Base-by-base conservation (phyloP, 345 rosid species). In the Euclidium syriacum region DNA sequence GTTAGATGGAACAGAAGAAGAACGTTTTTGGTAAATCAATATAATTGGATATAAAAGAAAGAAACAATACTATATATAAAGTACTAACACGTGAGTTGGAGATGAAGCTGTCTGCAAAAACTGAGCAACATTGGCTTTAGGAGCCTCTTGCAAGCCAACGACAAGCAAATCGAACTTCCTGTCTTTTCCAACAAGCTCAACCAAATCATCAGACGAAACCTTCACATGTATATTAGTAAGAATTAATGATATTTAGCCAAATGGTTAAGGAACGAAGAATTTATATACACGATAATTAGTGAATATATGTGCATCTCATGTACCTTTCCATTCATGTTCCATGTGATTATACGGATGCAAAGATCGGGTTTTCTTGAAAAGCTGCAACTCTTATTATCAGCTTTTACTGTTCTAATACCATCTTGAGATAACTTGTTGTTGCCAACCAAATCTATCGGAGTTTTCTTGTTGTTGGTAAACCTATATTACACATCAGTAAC, bases 241-340 rank as follows among this genome's bases (percentile, higher is more conserved):
- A 14, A 43, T 32, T 17, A 69, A 9, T 12, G 1, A 26, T 48
- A 6, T 16, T 57, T 16, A 15, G 26, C 27, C 25, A n/a, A 14
- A 5, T 20, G 26, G 15, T 15, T 19, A 15, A 40, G 14, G 3
- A 51, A 40, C 9, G 3, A 51, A 30, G 5, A 3, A 4, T 58
- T 19, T 6, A 7, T 3, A 42, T 26, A 36, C 12, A 14, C n/a
- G 12, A 16, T 39, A 20, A 39, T 2, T 9, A 52, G 5, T 19
- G 16, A 52, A 18, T 32, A 7, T 8, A 8, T 2, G 3, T 5
- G 15, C 17, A 15, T n/a, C 4, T 16, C 7, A 34, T 25, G 9
- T 48, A 87, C 88, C 81, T 77, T 76, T 49, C 95, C 95, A 56
- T 87, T 87, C 89, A 80, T 85, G 76, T 87, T 87, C 91, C 95